A percentile compares a stretch with the other conserved stretches of the same genome.
These are phyloP conservation scores for Pseudomassariella vexata DNA, from an alignment of 2,329 filamentous ascomycete species.

Conservation along the genomic window DNA sequence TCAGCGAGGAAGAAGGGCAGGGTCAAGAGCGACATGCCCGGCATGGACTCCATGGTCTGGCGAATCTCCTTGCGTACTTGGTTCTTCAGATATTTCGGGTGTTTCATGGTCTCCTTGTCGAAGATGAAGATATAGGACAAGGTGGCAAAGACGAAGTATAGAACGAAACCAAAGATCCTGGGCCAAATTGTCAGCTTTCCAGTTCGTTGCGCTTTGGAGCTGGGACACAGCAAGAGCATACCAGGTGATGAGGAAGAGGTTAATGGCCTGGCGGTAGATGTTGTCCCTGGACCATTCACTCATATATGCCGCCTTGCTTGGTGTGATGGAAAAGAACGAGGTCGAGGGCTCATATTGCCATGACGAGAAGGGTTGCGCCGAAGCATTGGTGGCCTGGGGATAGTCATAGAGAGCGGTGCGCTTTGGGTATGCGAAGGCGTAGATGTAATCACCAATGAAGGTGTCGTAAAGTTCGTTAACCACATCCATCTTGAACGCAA, in stretches of 20 bases:
- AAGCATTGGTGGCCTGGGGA: slow-evolving; percentile 45
- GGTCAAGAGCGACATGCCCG: slow-evolving; percentile 77
- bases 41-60: slow-evolving; percentile 72
- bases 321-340: slow-evolving; percentile 61
- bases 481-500: no score
- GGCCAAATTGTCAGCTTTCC: no score
- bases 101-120: slow-evolving; percentile 81
- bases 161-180: slow-evolving; percentile 77
- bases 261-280: slow-evolving; percentile 64
- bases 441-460: slow-evolving; percentile 73
- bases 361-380: slow-evolving; percentile 48
- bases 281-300: slow-evolving; percentile 76
- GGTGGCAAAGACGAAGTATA: slow-evolving; percentile 80
- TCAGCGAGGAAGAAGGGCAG: slow-evolving; percentile 77
- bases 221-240: no score
- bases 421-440: slow-evolving; percentile 64
- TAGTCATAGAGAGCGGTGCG: slow-evolving; percentile 47
- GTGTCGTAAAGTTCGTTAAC: slow-evolving; percentile 81
- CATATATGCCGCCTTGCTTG: slow-evolving; percentile 71
- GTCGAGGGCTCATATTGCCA: slow-evolving; percentile 72
- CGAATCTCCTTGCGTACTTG: slow-evolving; percentile 82
- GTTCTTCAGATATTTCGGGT: slow-evolving; percentile 93
- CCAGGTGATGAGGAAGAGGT: slow-evolving; percentile 83
- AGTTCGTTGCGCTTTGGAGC: no score
- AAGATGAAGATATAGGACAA: slow-evolving; percentile 86